Evolutionary conservation across 2,329 filamentous ascomycete species (phyloP), one percentile per base, ranked within the genome.

Genomic region (Cladobotryum mycophilum): DNA sequence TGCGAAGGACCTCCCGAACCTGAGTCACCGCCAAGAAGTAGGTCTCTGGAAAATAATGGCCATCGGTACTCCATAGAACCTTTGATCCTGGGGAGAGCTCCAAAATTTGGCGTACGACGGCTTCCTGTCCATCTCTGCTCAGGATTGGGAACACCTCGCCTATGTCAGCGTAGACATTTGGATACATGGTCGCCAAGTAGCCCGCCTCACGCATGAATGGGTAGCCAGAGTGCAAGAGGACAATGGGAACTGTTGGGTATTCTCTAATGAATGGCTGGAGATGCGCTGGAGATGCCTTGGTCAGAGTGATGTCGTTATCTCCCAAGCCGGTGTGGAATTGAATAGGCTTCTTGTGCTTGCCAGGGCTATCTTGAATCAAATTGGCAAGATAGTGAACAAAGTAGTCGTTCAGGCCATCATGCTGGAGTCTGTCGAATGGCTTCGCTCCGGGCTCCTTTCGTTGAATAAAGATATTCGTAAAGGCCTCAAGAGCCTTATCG

Each of bases 311-410:
- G 59, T 93, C 88, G 57, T 84, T 87, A 61, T 93, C 89, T 1
- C 89, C 88, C 0, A 93, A 74, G 0, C 88, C 88, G 0, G 88
- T 93, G 60, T 95, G 89, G 56, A 95, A 86, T 61, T 95, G 89
- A 12, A 95, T 72, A 0, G 88, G 87, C 63, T 92, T 93, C 51
- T 79, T 79, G 51, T 66, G 58, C 1, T 68, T 67, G 3, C 63
- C 64, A 15, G 64, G 65, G 33, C 70, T 67, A 36, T 74, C 68
- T 8, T 71, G 66, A 47, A 92, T 76, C 25, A 82, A 64, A 42
- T 76, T 71, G 6, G 88, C 81, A 0, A 82, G 76, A 30, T 76
- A 72, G 48, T 86, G 78, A 2, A 93, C 81, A 3, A 92, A 67
- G 53, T 82, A 79, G 53, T 88, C 81, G 60, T 89, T 91, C 47